Evolutionary conservation across 192 early-diverging fungal genomes (phyloP), one percentile per base, ranked within the genome.

Genomic region (Phlyctochytrium bullatum): DNA sequence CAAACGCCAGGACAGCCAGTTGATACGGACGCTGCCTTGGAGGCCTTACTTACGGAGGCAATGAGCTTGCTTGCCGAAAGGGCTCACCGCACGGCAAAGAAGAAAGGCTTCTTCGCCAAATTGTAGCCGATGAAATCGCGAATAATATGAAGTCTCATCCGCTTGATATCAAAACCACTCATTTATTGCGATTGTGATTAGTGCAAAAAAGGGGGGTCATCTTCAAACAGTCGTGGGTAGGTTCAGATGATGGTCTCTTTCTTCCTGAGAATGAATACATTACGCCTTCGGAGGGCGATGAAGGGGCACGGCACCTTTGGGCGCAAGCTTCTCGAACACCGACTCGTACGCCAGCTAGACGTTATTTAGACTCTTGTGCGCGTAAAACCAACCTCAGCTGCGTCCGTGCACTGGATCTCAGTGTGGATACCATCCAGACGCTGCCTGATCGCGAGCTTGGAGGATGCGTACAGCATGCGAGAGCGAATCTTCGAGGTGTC

Each of bases 381-480:
- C 27, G 20, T 23, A 2, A 62, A 25, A 34, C 27, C 25, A 27
- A 68, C 67, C 59, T 95, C 93, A 31, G 83, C 79, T 24, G 62
- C 50, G 69, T 95, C 94, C 63, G 93, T 98, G 67, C 87, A 90
- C 80, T 98, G 95, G 61, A 96, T 73, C 62, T 93, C 91, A 30
- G 72, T 67, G 59, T 78, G 80, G 72, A 95, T 71, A 50, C 93
- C 94, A 36, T 86, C 79, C 34, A 95, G 83, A 53, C 76, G 69
- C 67, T 80, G 85, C 68, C 89, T 86, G 50, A 98, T 74, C 52
- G 86, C 88, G 47, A 85, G 83, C 81, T 93, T 96, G 73, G 85
- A 89, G 40, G 91, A 89, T 40, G 95, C 86, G 79, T 96, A 96
- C 62, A 96, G 40, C 95, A 98, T 98, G 85, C 93, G 94, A 71